Percentiles rank a stretch among this genome's conserved stretches.
These are phyloP conservation scores for Chenopodium album DNA, from an alignment of 148 eudicot species.

Conservation along the genomic window DNA sequence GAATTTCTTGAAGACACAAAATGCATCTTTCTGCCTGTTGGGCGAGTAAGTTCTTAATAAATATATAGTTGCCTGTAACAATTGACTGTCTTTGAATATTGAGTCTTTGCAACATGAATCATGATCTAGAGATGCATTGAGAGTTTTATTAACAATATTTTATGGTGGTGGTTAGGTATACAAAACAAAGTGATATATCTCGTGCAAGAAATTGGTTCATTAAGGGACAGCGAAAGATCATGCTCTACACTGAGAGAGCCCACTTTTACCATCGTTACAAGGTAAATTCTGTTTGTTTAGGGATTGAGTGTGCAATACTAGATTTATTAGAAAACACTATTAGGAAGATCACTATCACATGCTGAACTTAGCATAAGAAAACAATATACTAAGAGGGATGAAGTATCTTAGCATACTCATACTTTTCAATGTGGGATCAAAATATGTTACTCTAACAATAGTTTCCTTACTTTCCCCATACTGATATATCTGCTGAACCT, in stretches of 20 bases:
- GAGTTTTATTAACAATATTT: not conserved
- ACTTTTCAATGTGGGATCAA: not conserved
- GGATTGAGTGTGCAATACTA: not conserved
- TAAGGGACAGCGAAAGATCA: conserved; percentile 66
- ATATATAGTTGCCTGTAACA: not conserved
- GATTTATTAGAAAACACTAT: not conserved
- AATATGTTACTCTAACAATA: not conserved
- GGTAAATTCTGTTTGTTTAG: conserved; percentile 37
- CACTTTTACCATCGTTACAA: conserved; percentile 96
- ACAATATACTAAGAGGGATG: not conserved
- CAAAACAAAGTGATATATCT: conserved; percentile 75
- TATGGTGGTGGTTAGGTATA: conserved; percentile 46
- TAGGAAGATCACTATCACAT: not conserved
- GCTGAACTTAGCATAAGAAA: not conserved
- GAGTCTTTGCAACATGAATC: not conserved
- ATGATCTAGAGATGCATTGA: not conserved
- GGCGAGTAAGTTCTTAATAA: conserved; percentile 64
- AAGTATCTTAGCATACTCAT: not conserved
- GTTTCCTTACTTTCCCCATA: not conserved
- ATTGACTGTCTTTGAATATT: not conserved
- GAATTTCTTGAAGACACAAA: conserved; percentile 76
- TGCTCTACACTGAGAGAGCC: conserved; percentile 93
- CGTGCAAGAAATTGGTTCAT: conserved; percentile 79
- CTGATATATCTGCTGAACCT: conserved; percentile 8
- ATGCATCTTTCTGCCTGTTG: conserved; percentile 79